A percentile compares a stretch with the other conserved stretches of the same genome.
These are phyloP conservation scores for Mycena leptocephala DNA, from an alignment of 768 basidiomycete species.

Conservation along the genomic window DNA sequence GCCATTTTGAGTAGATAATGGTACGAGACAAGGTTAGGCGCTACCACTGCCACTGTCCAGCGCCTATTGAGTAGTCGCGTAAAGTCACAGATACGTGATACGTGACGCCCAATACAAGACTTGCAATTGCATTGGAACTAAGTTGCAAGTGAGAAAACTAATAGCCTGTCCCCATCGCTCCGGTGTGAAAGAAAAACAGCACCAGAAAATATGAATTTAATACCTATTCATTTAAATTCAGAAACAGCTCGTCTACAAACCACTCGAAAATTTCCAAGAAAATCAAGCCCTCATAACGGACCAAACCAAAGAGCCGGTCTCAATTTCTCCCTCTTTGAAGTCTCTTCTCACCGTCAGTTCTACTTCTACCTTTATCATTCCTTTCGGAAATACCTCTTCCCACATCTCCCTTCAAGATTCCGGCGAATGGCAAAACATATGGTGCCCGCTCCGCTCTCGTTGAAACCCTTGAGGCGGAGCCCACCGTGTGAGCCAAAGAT, in stretches of 20 bases:
- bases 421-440: constrained; percentile 58
- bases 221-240: background rate
- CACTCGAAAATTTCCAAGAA: too few species aligned
- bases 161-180: too few species aligned
- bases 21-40: background rate
- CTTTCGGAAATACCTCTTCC: constrained; percentile 51
- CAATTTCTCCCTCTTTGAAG: background rate
- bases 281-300: background rate
- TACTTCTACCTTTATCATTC: constrained; percentile 45
- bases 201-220: too few species aligned
- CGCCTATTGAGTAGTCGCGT: background rate
- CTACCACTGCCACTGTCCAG: too few species aligned
- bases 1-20: background rate
- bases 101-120: background rate
- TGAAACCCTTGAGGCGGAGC: constrained; percentile 49
- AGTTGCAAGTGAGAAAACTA: too few species aligned
- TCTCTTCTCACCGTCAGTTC: constrained; percentile 25
- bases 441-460: constrained; percentile 11
- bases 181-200: too few species aligned
- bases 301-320: background rate
- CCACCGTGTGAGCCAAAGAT: constrained; percentile 59
- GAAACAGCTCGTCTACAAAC: too few species aligned
- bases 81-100: background rate
- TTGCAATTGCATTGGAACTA: background rate
- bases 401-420: constrained; percentile 55